Evolutionary conservation across 768 basidiomycete species (phyloP), one percentile per base, ranked within the genome.

Genomic region (Guyanaporus albipodus): DNA sequence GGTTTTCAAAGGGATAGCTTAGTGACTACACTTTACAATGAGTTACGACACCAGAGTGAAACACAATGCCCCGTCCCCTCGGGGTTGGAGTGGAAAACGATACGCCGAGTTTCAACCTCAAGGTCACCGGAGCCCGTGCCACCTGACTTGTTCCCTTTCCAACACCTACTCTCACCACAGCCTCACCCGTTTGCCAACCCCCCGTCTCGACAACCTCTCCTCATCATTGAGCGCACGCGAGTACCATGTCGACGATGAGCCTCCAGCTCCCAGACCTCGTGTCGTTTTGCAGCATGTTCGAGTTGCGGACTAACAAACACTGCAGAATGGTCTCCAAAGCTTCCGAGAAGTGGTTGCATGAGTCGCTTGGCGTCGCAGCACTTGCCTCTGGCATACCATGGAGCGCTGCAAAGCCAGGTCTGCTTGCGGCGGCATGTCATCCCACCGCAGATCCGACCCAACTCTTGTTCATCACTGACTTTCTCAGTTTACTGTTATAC

Each of bases 361-460:
- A 55, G 21, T 51, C 46, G n/a, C n/a, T n/a, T 4, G 62, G 60
- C 7, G 26, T 67, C 33, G 18, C n/a, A n/a, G n/a, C 27, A 1
- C 54, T 66, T 36, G 38, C 49, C 26, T 52, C 58, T n/a, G n/a
- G n/a, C 18, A 50, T 52, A 52, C 17, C 50, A 1, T 66, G 64
- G 64, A 40, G 46, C 9, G 54, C 38, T 23, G 58, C 66, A 38
- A 76, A 73, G 49, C 58, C 69, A 5, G 81, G 80, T 1, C 64
- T 86, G 19, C 69, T 83, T 23, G 79, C 78, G 1, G 70, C 79
- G 2, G 69, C 82, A 2, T 82, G 80, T 55, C 77, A 78, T 53
- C 83, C 84, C 8, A 73, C 66, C 2, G 78, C 75, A 52, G 83
- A 83, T 55, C 63, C 67, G 8, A 65, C 79, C 0, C 83, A 85